Conservation (phyloP, 2,329 filamentous ascomycete species). For the Fusarium transvaalense region DNA sequence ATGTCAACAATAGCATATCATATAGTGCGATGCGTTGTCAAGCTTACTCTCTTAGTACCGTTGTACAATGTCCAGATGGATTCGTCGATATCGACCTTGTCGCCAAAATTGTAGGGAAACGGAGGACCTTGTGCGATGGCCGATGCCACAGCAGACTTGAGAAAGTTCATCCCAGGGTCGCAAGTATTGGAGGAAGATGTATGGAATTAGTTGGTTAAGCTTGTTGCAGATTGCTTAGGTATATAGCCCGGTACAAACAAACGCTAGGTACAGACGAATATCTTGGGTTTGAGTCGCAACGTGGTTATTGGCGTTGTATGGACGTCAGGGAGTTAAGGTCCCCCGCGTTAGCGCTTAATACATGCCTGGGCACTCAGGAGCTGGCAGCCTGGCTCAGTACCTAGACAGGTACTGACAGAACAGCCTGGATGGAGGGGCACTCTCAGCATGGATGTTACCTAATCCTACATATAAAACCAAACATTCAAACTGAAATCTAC, state of each 20-base stretch:
- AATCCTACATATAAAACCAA: neutral
- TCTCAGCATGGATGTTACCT: conserved; percentile 11
- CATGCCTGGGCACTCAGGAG: conserved; percentile 20
- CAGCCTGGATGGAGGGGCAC: conserved; percentile 16
- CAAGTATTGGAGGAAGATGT: neutral
- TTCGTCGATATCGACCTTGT: conserved; percentile 90
- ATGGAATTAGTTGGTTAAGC: neutral
- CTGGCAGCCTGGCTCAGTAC: neutral
- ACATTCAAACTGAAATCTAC: neutral
- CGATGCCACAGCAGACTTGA: conserved; percentile 97
- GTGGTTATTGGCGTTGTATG: conserved; percentile 43
- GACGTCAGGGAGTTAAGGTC: conserved; percentile 38
- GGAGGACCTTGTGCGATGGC: conserved; percentile 95
- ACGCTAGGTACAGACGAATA: conserved; percentile 18
- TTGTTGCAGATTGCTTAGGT: no score
- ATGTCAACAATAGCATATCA: neutral
- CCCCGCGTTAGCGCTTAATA: conserved; percentile 46
- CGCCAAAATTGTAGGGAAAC: conserved; percentile 93
- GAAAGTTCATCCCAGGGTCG: conserved; percentile 81
- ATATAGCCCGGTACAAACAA: no score
- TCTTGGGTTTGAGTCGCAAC: conserved; percentile 40
- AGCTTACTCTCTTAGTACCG: conserved; percentile 84
- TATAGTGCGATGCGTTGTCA: neutral
- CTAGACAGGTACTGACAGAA: neutral
- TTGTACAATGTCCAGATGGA: conserved; percentile 98